Conservation (phyloP, 1,139 yeast genomes). For the Suhomyces bolitotheri region DNA sequence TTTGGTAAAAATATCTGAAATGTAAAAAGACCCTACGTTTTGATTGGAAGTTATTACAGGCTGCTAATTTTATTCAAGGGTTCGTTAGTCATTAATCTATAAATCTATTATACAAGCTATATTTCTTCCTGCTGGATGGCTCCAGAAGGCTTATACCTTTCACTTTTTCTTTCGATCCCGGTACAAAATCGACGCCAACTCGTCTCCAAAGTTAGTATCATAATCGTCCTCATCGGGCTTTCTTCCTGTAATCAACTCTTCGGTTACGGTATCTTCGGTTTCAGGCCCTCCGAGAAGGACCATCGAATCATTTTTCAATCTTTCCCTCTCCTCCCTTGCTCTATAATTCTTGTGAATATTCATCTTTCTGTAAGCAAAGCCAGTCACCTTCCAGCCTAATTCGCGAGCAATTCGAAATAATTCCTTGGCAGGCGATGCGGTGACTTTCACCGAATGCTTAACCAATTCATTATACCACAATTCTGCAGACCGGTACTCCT, state of each 20-base stretch:
- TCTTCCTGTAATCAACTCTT: constrained; percentile 20
- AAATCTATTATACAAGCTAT: constrained; percentile 1
- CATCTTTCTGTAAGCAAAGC: constrained; percentile 33
- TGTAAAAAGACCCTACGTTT: too few species aligned
- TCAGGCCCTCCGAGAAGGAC: constrained; percentile 19
- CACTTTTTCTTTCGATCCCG: background rate
- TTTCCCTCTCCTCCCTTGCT: constrained; percentile 22
- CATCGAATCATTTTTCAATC: constrained; percentile 26
- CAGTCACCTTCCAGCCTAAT: constrained; percentile 37
- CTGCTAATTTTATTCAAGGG: too few species aligned
- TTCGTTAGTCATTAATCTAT: constrained; percentile 9
- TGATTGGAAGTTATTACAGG: too few species aligned
- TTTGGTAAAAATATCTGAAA: too few species aligned
- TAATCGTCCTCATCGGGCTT: constrained; percentile 8
- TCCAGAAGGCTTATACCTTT: too few species aligned
- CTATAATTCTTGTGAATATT: constrained; percentile 26
- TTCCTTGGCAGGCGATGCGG: constrained; percentile 29
- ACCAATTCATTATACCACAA: constrained; percentile 43
- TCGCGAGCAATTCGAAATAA: constrained; percentile 38
- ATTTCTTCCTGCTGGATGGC: too few species aligned
- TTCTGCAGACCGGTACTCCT: constrained; percentile 33
- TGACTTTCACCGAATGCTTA: constrained; percentile 33
- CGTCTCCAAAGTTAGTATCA: constrained; percentile 22
- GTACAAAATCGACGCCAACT: constrained; percentile 22
- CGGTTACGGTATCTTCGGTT: constrained; percentile 21